Base-by-base conservation (phyloP, 192 early-diverging fungal genomes). In the Coemansia sp. region DNA sequence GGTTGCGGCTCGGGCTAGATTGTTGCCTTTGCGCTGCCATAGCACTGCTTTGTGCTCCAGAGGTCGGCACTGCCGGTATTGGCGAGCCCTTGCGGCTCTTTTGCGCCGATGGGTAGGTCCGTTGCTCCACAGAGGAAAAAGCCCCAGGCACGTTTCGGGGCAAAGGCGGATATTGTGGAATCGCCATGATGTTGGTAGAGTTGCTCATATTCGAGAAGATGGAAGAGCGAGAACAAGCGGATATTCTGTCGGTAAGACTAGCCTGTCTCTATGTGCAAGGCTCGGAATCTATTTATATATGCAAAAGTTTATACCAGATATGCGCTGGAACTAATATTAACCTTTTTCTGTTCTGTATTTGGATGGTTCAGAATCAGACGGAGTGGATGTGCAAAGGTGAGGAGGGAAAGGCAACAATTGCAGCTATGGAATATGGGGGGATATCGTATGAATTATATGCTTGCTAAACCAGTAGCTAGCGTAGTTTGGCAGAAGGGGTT, bases 131-230 rank as follows among this genome's bases (percentile, higher is more conserved):
- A 2, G 69, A 56, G 15, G 71, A 73, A 59, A 81, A 81, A 17
- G 75, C 57, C 6, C 78, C 78, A 9, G 78, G 65, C 33, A 75
- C 78, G 19, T 49, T 70, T 22, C 70, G 69, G 20, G 78, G 78
- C 63, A 81, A 48, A 10, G 78, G 78, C 34, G 78, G 78, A 50
- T 81, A 69, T 42, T 41, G 66, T 3, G 78, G 78, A 48, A 81
- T 81, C 19, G 78, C 78, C 32, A 81, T 36, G 29, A 81, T 81
- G 61, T 73, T 67, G 50, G 68, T 64, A 2, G 67, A 58, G 42
- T 60, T 46, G 69, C 62, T 71, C 69, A 71, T 71, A 22, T 46
- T 10, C 40, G 17, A 20, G 15, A 8, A 45, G 38, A 40, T 40
- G 42, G 42, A 45, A 45, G 42, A 17, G 13, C 13, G 15, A 3